Percentiles rank a stretch among this genome's conserved stretches.
Evolutionary conservation across 441 rosid species (phyloP).

Genomic region (Adansonia grandidieri): DNA sequence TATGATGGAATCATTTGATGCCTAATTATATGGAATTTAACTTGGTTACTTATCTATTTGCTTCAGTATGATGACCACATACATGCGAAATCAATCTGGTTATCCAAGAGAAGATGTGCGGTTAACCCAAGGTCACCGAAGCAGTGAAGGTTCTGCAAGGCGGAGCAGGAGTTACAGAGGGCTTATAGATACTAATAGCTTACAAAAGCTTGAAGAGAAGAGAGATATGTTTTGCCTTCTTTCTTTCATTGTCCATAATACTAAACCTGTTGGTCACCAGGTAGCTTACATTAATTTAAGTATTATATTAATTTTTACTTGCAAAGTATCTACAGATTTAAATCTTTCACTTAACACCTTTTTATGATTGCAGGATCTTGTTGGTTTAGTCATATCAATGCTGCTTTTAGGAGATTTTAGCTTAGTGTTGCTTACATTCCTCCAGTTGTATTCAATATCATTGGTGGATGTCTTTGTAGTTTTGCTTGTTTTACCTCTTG

Average conservation of each 20-base stretch:
- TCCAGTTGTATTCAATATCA: conserved; percentile 94
- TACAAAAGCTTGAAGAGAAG: conserved; percentile 87
- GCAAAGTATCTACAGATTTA: conserved; percentile 21
- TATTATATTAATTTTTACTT: not conserved
- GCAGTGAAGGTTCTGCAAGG: conserved; percentile 51
- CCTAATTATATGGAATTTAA: conserved; percentile 35
- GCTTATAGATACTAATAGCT: conserved; percentile 72
- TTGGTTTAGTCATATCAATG: conserved; percentile 97
- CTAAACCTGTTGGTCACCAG: conserved; percentile 99
- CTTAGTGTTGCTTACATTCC: conserved; percentile 96
- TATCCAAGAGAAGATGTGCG: conserved; percentile 50
- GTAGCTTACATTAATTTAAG: conserved; percentile 41
- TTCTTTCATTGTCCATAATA: conserved; percentile 93
- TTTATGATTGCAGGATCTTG: conserved; percentile 84
- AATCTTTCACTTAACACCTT: conserved; percentile 18
- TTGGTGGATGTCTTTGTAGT: conserved; percentile 85
- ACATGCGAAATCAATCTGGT: conserved; percentile 47
- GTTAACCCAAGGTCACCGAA: conserved; percentile 49
- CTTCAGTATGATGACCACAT: conserved; percentile 44
- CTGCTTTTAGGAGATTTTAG: conserved; percentile 99
- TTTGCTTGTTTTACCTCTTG: conserved; percentile 87
- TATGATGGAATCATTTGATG: conserved; percentile 7
- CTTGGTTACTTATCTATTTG: conserved; percentile 33
- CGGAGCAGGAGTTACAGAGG: conserved; percentile 72
- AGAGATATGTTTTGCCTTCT: conserved; percentile 86